Evolutionary conservation across 75 land plant genomes (phyloP), one percentile per base, ranked within the genome.

Genomic region (Cunninghamia lanceolata): DNA sequence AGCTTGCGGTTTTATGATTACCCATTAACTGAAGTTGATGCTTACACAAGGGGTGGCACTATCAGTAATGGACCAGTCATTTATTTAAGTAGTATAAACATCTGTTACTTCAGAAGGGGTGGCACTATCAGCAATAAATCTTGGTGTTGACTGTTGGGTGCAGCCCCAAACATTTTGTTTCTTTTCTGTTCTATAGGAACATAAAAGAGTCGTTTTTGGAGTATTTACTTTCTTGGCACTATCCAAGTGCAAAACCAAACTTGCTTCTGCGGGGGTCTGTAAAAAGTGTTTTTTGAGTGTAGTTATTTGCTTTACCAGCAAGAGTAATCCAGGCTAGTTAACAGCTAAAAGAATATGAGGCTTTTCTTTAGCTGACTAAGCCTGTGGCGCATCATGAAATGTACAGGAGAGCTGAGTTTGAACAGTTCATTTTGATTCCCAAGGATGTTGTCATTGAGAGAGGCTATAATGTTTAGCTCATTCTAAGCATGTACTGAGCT

Each of bases 351-450:
- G 50, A 11, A 45, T 4, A 13, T n/a, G 82, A 28, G 46, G 8
- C 52, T 43, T 45, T 45, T 80, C 50, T 80, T 80, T 43, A 80
- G 82, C 82, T 80, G 52, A 80, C 82, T 32, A 73, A 80, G 50
- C 82, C 82, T 80, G 82, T 80, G 82, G 82, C 82, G 82, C 82
- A 45, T 80, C 21, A 45, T 43, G 82, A 80, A 80, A 80, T 80
- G 82, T 80, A 80, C 82, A 80, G 45, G 82, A 80, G 47, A 80
- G 82, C 82, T 80, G 82, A 80, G 82, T 80, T 80, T 80, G 82
- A 80, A 80, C 47, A 43, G 30, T 80, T 80, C 46, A n/a, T 80
- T 80, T 45, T 80, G 30, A n/a, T 40, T 80, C 46, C 82, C 52
- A 43, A 80, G 82, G 82, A 80, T 45, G 46, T 45, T 80, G 82